These are phyloP conservation scores for Trichoderma virens DNA, from an alignment of 495 filamentous ascomycete species.

Conservation along the genomic window DNA sequence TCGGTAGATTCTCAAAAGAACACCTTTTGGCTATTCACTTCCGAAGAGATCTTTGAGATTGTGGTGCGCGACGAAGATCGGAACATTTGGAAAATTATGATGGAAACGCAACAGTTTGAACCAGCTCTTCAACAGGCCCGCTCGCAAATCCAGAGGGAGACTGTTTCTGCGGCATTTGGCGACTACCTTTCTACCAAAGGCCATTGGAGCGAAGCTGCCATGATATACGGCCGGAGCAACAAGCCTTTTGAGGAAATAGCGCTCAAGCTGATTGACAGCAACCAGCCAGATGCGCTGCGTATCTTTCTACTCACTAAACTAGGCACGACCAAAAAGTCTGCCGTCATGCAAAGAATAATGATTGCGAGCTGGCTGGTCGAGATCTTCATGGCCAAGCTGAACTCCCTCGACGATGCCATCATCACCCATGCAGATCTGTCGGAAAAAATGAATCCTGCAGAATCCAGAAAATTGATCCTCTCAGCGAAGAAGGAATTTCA, in stretches of 20 bases:
- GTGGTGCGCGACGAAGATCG: constrained; percentile 82
- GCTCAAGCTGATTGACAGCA: constrained; percentile 78
- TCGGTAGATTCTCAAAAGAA: constrained; percentile 84
- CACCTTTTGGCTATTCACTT: constrained; percentile 94
- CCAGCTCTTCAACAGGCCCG: constrained; percentile 74
- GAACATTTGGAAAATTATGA: constrained; percentile 89
- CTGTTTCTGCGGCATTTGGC: constrained; percentile 80
- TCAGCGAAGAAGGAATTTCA: constrained; percentile 70
- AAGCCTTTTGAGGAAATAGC: constrained; percentile 96
- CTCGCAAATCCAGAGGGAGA: constrained; percentile 68
- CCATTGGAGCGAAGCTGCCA: constrained; percentile 74
- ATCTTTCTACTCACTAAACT: constrained; percentile 87
- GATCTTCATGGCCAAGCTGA: constrained; percentile 94
- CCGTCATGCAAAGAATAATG: constrained; percentile 89
- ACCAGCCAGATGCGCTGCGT: constrained; percentile 83
- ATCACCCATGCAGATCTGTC: constrained; percentile 80
- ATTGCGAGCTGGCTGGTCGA: constrained; percentile 93
- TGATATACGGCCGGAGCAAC: constrained; percentile 86
- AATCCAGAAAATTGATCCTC: constrained; percentile 65
- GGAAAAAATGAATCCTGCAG: constrained; percentile 57
- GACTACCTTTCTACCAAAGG: constrained; percentile 78
- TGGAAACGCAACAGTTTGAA: constrained; percentile 78
- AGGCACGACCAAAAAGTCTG: constrained; percentile 69
- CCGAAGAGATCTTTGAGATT: constrained; percentile 84
- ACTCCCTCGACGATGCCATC: constrained; percentile 88